A percentile compares a stretch with the other conserved stretches of the same genome.
Conservation (phyloP, 176 grass and related monocot genomes). For the Puccinellia tenuiflora region DNA sequence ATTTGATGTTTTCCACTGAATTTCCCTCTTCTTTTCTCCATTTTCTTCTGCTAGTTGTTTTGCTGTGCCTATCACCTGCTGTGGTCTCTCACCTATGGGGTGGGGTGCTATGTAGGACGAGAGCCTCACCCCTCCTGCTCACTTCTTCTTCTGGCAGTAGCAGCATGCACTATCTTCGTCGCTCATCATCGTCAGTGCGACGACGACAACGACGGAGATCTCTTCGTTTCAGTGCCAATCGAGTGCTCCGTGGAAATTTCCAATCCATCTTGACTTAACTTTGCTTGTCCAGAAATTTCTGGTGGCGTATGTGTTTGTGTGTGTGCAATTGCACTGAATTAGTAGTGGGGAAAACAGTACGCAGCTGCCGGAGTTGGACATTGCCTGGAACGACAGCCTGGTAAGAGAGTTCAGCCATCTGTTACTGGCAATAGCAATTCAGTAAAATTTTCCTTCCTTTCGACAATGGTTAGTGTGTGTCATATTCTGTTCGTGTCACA, state of each 20-base stretch:
- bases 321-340: not conserved
- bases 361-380: not conserved
- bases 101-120: not conserved
- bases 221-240: constrained; percentile 27
- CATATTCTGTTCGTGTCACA: not conserved
- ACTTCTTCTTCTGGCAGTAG: constrained; percentile 39
- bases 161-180: constrained; percentile 20
- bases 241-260: constrained; percentile 29
- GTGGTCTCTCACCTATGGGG: constrained; percentile 23
- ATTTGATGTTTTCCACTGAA: not conserved
- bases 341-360: not conserved
- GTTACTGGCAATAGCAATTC: not conserved
- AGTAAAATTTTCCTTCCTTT: not conserved
- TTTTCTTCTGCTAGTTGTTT: constrained; percentile 36
- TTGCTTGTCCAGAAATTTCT: not conserved
- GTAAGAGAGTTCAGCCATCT: not conserved
- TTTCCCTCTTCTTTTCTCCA: not conserved
- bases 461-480: not conserved
- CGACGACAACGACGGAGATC: not conserved
- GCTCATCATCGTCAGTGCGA: constrained; percentile 30
- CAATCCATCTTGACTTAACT: not conserved
- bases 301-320: not conserved
- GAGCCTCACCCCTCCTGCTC: not conserved
- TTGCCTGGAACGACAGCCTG: not conserved
- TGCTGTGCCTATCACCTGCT: not conserved